A percentile compares a stretch with the other conserved stretches of the same genome.
These are phyloP conservation scores for Aspergillus saccharolyticus DNA, from an alignment of 495 filamentous ascomycete genomes.

Conservation along the genomic window DNA sequence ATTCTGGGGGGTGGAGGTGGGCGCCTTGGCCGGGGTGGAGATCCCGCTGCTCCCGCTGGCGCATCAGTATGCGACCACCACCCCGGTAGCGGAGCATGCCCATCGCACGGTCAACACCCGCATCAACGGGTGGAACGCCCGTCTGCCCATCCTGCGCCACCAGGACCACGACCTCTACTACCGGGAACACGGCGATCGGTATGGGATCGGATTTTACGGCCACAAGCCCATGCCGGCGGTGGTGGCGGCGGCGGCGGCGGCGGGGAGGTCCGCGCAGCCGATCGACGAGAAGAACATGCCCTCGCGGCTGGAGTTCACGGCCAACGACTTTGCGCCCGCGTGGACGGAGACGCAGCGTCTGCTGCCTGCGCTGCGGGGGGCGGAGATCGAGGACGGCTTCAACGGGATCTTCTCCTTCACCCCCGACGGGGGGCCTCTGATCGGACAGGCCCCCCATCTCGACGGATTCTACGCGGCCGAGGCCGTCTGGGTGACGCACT, in stretches of 20 bases:
- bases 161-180: slow-evolving; percentile 52
- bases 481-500: slow-evolving; percentile 53
- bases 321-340: slow-evolving; percentile 44
- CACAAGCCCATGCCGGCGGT: slow-evolving; percentile 48
- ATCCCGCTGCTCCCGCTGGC: slow-evolving; percentile 47
- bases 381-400: slow-evolving; percentile 45
- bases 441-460: slow-evolving; percentile 43
- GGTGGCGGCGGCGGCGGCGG: slow-evolving; percentile 32
- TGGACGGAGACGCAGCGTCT: slow-evolving; percentile 43
- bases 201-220: slow-evolving; percentile 51
- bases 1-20: slow-evolving; percentile 51
- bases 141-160: slow-evolving; percentile 44
- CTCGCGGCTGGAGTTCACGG: slow-evolving; percentile 44
- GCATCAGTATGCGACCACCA: slow-evolving; percentile 51
- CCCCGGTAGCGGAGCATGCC: slow-evolving; percentile 28
- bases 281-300: slow-evolving; percentile 50
- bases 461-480: slow-evolving; percentile 51
- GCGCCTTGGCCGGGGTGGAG: slow-evolving; percentile 44
- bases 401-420: slow-evolving; percentile 52
- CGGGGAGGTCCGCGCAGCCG: slow-evolving; percentile 38
- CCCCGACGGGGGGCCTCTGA: slow-evolving; percentile 45
- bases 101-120: slow-evolving; percentile 26
- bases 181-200: slow-evolving; percentile 48
- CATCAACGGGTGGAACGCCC: slow-evolving; percentile 37
- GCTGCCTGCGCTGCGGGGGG: slow-evolving; percentile 36